Evolutionary conservation across 306 rosid species (phyloP).

Genomic region (Ceratonia siliqua): DNA sequence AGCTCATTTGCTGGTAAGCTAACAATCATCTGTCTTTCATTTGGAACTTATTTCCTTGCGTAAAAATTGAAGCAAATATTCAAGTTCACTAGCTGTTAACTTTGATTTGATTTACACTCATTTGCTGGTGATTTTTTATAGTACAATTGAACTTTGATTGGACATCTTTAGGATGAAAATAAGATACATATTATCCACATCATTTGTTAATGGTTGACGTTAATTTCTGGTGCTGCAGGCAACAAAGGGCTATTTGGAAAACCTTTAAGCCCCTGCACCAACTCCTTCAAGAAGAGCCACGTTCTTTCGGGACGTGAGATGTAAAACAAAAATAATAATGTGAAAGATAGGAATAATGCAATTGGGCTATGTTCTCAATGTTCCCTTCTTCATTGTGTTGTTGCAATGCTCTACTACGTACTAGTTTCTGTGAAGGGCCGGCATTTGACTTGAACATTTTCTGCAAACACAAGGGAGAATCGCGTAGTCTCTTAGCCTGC

Average conservation of each 20-base stretch:
- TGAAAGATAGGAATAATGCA: too few species aligned
- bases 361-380: too few species aligned
- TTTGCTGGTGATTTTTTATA: background rate
- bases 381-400: too few species aligned
- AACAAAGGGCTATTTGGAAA: slow-evolving; percentile 69
- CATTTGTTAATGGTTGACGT: background rate
- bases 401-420: too few species aligned
- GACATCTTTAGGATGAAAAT: background rate
- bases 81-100: background rate
- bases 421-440: too few species aligned
- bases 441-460: too few species aligned
- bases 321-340: too few species aligned
- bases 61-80: background rate
- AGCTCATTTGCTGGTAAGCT: slow-evolving; percentile 53
- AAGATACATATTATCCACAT: background rate
- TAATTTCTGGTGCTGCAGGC: slow-evolving; percentile 47
- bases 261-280: slow-evolving; percentile 59
- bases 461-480: too few species aligned
- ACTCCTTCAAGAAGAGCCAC: slow-evolving; percentile 36
- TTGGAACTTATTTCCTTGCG: too few species aligned
- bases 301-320: too few species aligned
- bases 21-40: background rate
- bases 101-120: background rate
- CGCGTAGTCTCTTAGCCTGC: too few species aligned
- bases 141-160: background rate